Evolutionary conservation across 352 stramenopile genomes (phyloP).

Genomic region (Phytopythium litorale): DNA sequence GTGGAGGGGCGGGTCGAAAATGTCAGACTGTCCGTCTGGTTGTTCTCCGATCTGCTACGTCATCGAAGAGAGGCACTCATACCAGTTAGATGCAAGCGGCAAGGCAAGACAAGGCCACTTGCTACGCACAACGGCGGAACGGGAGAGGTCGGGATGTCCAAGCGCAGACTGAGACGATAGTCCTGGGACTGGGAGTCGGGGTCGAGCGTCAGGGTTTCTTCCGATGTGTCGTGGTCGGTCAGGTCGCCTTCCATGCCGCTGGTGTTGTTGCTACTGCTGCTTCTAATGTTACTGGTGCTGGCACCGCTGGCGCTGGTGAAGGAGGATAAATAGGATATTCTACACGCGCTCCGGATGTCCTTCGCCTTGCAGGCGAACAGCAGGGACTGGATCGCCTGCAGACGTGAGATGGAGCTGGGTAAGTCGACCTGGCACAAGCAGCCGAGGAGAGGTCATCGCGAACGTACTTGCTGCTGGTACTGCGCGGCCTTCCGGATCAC

Average conservation of each 20-base stretch:
- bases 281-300: constrained; percentile 6
- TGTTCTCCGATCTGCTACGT: background rate
- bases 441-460: too few species aligned
- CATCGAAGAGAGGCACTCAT: background rate
- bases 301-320: constrained; percentile 15
- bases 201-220: background rate
- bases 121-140: background rate
- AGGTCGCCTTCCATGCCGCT: background rate
- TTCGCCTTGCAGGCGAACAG: constrained; percentile 81
- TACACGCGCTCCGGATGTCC: constrained; percentile 44
- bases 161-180: background rate
- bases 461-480: constrained; percentile 61
- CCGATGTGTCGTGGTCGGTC: background rate
- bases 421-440: background rate
- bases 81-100: background rate
- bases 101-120: background rate
- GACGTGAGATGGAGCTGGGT: background rate
- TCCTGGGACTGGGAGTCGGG: background rate
- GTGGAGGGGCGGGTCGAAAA: background rate
- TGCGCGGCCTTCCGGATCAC: constrained; percentile 48
- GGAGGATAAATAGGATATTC: constrained; percentile 27
- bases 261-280: background rate
- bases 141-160: background rate
- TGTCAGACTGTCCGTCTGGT: background rate
- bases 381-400: constrained; percentile 70